Percentiles rank a stretch among this genome's conserved stretches.
phyloP scores from a whole-genome alignment of 2,329 filamentous ascomycete species.

The Basipetospora chlamydospora region DNA sequence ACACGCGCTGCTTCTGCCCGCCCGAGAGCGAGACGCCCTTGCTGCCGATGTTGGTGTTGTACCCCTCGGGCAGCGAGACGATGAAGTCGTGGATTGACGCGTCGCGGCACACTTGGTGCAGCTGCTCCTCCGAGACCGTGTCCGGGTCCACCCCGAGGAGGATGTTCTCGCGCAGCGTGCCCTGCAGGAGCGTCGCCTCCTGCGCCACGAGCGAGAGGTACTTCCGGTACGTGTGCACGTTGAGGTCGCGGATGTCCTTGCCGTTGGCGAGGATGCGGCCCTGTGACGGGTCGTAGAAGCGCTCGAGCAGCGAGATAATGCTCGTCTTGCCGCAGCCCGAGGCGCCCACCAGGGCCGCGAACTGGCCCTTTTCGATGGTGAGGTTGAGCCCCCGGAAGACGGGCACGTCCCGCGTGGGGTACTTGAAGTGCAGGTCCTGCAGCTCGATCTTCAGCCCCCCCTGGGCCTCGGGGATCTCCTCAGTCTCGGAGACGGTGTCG shows the following conservation, averaged over 20 bases:
- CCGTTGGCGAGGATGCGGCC: slow-evolving; percentile 54
- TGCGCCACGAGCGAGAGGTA: slow-evolving; percentile 59
- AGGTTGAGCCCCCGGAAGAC: slow-evolving; percentile 49
- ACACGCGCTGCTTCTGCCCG: slow-evolving; percentile 58
- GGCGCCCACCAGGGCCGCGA: slow-evolving; percentile 54
- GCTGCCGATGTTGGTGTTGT: slow-evolving; percentile 52
- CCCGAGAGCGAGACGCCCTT: slow-evolving; percentile 52
- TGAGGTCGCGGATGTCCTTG: slow-evolving; percentile 40
- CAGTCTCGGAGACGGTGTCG: slow-evolving; percentile 16
- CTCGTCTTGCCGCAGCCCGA: slow-evolving; percentile 62
- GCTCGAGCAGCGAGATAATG: slow-evolving; percentile 49
- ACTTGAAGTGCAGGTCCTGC: slow-evolving; percentile 42
- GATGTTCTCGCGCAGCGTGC: slow-evolving; percentile 18
- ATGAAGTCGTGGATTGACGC: slow-evolving; percentile 63
- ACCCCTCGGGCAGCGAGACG: slow-evolving; percentile 49
- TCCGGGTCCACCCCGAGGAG: slow-evolving; percentile 37
- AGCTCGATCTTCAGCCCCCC: slow-evolving; percentile 43
- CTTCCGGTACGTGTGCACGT: slow-evolving; percentile 47
- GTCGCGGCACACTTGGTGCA: slow-evolving; percentile 39
- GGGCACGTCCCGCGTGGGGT: slow-evolving; percentile 40
- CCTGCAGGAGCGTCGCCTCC: slow-evolving; percentile 57
- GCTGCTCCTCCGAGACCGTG: slow-evolving; percentile 32
- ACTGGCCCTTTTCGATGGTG: slow-evolving; percentile 52
- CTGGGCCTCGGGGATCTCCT: slow-evolving; percentile 27
- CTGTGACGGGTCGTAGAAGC: slow-evolving; percentile 54